Evolutionary conservation across 2,329 filamentous ascomycete genomes (phyloP), one percentile per base, ranked within the genome.

Genomic region (Teratosphaeria pseudoeucalypti): DNA sequence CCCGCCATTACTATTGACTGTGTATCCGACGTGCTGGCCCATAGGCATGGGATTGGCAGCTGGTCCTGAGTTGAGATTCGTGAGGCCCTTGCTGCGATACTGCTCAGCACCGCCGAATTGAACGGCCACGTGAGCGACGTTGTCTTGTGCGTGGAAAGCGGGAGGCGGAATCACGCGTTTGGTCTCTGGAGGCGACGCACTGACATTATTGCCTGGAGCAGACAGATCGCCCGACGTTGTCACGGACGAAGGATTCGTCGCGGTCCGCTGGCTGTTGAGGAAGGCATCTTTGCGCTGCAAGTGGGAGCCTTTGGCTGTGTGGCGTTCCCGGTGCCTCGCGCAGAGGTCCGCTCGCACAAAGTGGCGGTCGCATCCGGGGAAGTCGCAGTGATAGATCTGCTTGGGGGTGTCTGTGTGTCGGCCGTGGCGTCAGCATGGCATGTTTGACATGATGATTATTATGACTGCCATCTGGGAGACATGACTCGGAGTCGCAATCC

Each of bases 281-380:
- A 86, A 79, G 14, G 82, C 84, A 70, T 91, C 88, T 73, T 88
- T 89, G 60, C 87, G 85, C 71, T 86, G 86, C 58, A 91, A 76
- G 62, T 89, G 85, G 19, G 88, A 90, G 56, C 88, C 88, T 69
- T 89, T 88, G 57, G 76, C 77, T 9, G 75, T 78, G 63, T 79
- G 76, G 64, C 77, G 71, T 68, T 79, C 77, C 65, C 75, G 77
- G 72, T 80, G 78, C 61, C 78, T 86, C 70, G 94, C 88, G 71
- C 94, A 91, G 60, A 99, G 80, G 73, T 99, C 94, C 65, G 95
- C 90, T 63, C 94, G 86, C 60, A 97, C 92, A 76, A 97, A 99
- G 34, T 89, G 87, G 57, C 92, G 87, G 62, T 86, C 85, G 74
- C 94, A 99, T 70, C 92, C 90, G 23, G 90, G 89, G 68, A 92